Base-by-base conservation (phyloP, 331 rosid species). In the Malus hybrid region DNA sequence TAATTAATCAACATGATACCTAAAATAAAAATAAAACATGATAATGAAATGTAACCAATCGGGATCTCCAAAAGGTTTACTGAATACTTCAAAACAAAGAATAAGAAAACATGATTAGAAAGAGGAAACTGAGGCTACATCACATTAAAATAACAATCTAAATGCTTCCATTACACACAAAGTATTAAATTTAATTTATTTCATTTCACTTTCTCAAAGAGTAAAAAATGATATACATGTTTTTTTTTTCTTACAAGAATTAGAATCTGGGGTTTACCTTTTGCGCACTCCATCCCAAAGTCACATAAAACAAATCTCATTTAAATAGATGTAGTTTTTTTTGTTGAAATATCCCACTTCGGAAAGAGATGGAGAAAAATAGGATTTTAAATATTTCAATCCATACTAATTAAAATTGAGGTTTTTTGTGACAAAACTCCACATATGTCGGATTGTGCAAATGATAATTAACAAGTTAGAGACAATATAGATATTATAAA, bases 151-250 rank as follows among this genome's bases (percentile, higher is more conserved):
- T n/a, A 72, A 75, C 8, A 63, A 29, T 12, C 13, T 28, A 63
- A 29, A 71, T n/a, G 18, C 20, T 55, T 70, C 61, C 32, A 30
- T 30, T 32, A 30, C 24, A 16, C 68, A 63, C 6, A 63, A 32
- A 30, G 8, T 30, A 11, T 10, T 15, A 6, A 29, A 14, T 63
- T 15, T 29, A 30, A 5, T 63, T 29, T 63, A 63, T 63, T 30
- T 61, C 26, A 63, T 63, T 63, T 28, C 67, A 63, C 67, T 29
- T 63, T 15, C 67, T 29, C 3, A 74, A 52, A 10, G 29, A 29
- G 20, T 48, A 13, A 70, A 72, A 64, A 72, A 74, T 74, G 64
- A 70, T 67, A 75, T 72, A 66, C 74, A 75, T 67, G 58, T 20
- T 30, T 30, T 30, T 10, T 28, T 63, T 6, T 12, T 12, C 46